A percentile compares a stretch with the other conserved stretches of the same genome.
These are phyloP conservation scores for Pichia occidentalis DNA, from an alignment of 805 yeast genomes.

Conservation along the genomic window DNA sequence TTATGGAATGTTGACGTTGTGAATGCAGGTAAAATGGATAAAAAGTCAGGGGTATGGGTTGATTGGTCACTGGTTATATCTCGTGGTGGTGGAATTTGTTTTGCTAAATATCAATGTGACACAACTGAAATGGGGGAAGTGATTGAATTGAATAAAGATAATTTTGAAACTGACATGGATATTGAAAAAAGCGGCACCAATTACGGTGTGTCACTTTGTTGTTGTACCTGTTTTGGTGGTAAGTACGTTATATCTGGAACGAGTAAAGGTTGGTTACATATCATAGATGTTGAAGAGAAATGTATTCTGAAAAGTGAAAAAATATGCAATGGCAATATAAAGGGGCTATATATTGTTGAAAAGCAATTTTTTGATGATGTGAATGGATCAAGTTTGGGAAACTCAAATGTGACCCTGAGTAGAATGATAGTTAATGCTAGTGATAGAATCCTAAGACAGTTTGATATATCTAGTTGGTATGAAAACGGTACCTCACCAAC, in stretches of 20 bases:
- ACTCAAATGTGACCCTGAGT: slow-evolving; percentile 31
- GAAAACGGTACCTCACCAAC: slow-evolving; percentile 19
- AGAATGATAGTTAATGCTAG: slow-evolving; percentile 70
- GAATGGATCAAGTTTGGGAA: slow-evolving; percentile 4
- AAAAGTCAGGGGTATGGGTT: neutral
- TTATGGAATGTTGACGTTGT: slow-evolving; percentile 9
- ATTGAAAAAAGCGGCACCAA: slow-evolving; percentile 5
- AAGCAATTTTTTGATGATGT: slow-evolving; percentile 21
- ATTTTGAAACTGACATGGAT: slow-evolving; percentile 16
- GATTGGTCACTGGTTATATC: slow-evolving; percentile 9
- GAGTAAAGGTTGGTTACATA: slow-evolving; percentile 67
- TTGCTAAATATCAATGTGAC: slow-evolving; percentile 1
- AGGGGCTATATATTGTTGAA: slow-evolving; percentile 53
- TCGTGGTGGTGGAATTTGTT: slow-evolving; percentile 6
- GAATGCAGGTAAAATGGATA: neutral
- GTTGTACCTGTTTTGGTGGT: slow-evolving; percentile 33
- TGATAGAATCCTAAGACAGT: slow-evolving; percentile 67
- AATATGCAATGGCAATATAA: slow-evolving; percentile 64
- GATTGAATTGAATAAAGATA: slow-evolving; percentile 14
- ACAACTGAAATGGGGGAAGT: slow-evolving; percentile 5
- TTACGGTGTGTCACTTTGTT: slow-evolving; percentile 8
- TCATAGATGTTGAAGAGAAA: slow-evolving; percentile 30
- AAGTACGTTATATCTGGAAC: slow-evolving; percentile 66
- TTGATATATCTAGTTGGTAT: slow-evolving; percentile 31
- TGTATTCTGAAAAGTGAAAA: slow-evolving; percentile 38